Evolutionary conservation across 2,329 filamentous ascomycete species (phyloP).

Genomic region (Fusarium dimerum): DNA sequence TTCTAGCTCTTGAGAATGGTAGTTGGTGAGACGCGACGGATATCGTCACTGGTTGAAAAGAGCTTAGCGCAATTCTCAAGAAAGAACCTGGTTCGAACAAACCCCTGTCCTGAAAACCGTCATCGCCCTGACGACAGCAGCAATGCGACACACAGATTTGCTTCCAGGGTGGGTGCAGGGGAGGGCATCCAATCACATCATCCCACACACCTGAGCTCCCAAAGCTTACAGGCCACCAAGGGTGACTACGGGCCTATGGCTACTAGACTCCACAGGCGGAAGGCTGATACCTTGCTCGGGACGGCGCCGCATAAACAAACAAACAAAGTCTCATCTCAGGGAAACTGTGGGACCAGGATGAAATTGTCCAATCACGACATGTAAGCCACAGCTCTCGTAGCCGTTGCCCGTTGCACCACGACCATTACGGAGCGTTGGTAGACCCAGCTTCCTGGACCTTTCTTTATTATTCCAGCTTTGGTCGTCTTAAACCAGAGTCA

Average conservation of each 20-base stretch:
- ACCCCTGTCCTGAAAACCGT: slow-evolving; percentile 16
- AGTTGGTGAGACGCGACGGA: slow-evolving; percentile 26
- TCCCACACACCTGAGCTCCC: slow-evolving; percentile 6
- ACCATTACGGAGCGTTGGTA: slow-evolving; percentile 15
- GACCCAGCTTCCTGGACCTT: slow-evolving; percentile 15
- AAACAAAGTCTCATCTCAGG: slow-evolving; percentile 34
- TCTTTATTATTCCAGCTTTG: slow-evolving; percentile 26
- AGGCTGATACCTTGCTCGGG: slow-evolving; percentile 16
- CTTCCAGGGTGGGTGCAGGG: slow-evolving; percentile 22
- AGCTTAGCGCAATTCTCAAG: not conserved
- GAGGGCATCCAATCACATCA: slow-evolving; percentile 6
- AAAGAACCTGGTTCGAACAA: slow-evolving; percentile 7
- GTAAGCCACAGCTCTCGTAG: slow-evolving; percentile 19
- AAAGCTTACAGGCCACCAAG: slow-evolving; percentile 1
- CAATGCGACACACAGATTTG: slow-evolving; percentile 15
- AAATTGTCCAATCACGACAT: slow-evolving; percentile 8
- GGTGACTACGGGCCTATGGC: too few species aligned
- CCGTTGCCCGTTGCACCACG: slow-evolving; percentile 32
- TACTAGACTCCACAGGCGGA: not conserved
- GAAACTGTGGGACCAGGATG: slow-evolving; percentile 17
- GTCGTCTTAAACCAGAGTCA: not conserved
- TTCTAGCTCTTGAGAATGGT: slow-evolving; percentile 10
- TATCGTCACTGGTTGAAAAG: slow-evolving; percentile 7
- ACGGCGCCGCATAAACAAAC: slow-evolving; percentile 35
- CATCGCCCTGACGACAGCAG: slow-evolving; percentile 38